phyloP scores from a whole-genome alignment of 2,329 filamentous ascomycete species.

The Penicillium nordicum region DNA sequence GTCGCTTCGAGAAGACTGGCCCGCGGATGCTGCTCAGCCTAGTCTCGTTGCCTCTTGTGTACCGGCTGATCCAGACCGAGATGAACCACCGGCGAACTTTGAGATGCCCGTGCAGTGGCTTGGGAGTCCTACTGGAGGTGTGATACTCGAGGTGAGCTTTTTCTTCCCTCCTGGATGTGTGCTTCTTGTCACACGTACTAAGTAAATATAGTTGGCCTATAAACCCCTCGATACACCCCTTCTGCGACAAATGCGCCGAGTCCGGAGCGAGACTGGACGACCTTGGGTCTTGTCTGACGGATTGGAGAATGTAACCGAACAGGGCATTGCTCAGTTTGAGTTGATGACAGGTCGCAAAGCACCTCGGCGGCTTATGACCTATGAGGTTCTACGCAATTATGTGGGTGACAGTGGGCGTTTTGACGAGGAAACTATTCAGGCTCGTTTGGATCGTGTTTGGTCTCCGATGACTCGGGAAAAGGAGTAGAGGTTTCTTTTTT shows the following conservation, averaged over 20 bases:
- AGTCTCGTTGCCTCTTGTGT: slow-evolving; percentile 76
- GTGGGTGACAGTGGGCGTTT: slow-evolving; percentile 35
- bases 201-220: slow-evolving; percentile 53
- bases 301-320: slow-evolving; percentile 71
- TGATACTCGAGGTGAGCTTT: slow-evolving; percentile 62
- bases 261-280: slow-evolving; percentile 50
- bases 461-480: neutral
- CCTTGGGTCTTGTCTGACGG: slow-evolving; percentile 73
- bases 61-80: slow-evolving; percentile 64
- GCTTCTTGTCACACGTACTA: slow-evolving; percentile 20
- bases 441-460: slow-evolving; percentile 32
- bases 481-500: neutral
- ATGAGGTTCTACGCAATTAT: slow-evolving; percentile 52
- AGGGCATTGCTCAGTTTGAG: slow-evolving; percentile 79
- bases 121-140: slow-evolving; percentile 68
- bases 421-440: slow-evolving; percentile 39
- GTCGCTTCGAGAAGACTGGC: slow-evolving; percentile 62
- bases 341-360: slow-evolving; percentile 72
- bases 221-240: slow-evolving; percentile 70
- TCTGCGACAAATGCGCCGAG: slow-evolving; percentile 63
- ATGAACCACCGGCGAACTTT: slow-evolving; percentile 65
- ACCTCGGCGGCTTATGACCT: slow-evolving; percentile 67
- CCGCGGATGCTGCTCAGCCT: slow-evolving; percentile 58
- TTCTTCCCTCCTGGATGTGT: neutral
- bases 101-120: slow-evolving; percentile 68